Conservation (phyloP, 805 yeast genomes). For the Wickerhamomyces silvicola region DNA sequence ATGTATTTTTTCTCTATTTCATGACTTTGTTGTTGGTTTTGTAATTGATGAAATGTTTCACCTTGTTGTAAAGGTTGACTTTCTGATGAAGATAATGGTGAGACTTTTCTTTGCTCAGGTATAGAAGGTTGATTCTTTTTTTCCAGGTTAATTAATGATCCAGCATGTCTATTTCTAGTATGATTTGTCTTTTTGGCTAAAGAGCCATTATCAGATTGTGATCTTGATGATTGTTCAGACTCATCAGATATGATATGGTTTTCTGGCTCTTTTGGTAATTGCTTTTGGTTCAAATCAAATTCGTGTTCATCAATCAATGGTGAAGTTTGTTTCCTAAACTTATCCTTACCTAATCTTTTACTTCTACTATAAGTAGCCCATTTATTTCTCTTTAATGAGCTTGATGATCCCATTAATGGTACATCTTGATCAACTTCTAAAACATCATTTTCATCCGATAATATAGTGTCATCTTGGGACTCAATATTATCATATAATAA, state of each 20-base stretch:
- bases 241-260: no score
- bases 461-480: no score
- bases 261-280: conserved; percentile 5
- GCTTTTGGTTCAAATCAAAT: conserved; percentile 22
- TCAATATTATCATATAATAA: conserved; percentile 3
- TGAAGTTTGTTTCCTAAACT: conserved; percentile 6
- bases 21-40: not conserved
- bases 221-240: conserved; percentile 8
- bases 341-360: conserved; percentile 15
- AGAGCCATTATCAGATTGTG: conserved; percentile 6
- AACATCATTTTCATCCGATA: conserved; percentile 6
- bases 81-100: conserved; percentile 8
- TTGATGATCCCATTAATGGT: conserved; percentile 15
- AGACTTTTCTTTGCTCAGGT: conserved; percentile 9
- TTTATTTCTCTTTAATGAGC: conserved; percentile 38
- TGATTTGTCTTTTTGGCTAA: conserved; percentile 23
- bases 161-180: conserved; percentile 30
- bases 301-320: conserved; percentile 11
- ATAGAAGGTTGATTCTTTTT: conserved; percentile 2
- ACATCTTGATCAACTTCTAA: conserved; percentile 20
- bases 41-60: not conserved
- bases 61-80: conserved; percentile 3
- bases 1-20: no score
- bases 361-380: conserved; percentile 46
- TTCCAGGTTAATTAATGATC: conserved; percentile 15